These are phyloP conservation scores for Thyridium curvatum DNA, from an alignment of 2,329 filamentous ascomycete genomes.

Conservation along the genomic window DNA sequence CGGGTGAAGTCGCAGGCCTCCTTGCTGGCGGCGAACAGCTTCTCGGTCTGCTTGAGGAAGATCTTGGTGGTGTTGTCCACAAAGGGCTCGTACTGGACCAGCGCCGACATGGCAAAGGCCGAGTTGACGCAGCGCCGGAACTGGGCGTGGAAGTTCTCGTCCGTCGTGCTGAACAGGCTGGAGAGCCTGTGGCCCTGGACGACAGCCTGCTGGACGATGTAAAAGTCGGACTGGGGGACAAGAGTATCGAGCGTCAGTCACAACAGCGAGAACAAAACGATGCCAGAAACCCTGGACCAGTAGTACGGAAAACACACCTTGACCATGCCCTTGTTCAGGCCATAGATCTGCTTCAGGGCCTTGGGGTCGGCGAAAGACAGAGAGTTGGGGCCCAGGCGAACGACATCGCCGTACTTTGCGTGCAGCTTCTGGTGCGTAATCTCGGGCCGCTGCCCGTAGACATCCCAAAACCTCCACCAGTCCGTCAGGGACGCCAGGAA, in stretches of 20 bases:
- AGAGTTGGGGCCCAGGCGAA: slow-evolving; percentile 67
- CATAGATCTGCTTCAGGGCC: slow-evolving; percentile 72
- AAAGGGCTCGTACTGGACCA: slow-evolving; percentile 74
- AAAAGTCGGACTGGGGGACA: slow-evolving; percentile 62
- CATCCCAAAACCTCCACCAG: slow-evolving; percentile 69
- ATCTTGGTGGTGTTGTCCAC: slow-evolving; percentile 69
- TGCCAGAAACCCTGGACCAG: neutral
- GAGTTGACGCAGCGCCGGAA: slow-evolving; percentile 70
- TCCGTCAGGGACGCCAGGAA: slow-evolving; percentile 62
- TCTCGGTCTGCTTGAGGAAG: slow-evolving; percentile 59
- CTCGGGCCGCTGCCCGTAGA: slow-evolving; percentile 58
- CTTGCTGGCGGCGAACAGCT: slow-evolving; percentile 40
- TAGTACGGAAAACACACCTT: slow-evolving; percentile 51
- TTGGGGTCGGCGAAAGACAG: slow-evolving; percentile 69
- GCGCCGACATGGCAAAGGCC: slow-evolving; percentile 70
- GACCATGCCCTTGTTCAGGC: slow-evolving; percentile 71
- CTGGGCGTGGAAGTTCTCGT: slow-evolving; percentile 69
- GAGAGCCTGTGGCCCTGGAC: slow-evolving; percentile 61
- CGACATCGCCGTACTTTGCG: slow-evolving; percentile 64
- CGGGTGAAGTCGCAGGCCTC: slow-evolving; percentile 56
- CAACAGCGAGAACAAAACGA: neutral
- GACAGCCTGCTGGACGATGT: slow-evolving; percentile 70
- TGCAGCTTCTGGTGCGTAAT: slow-evolving; percentile 64
- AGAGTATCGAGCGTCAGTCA: neutral
- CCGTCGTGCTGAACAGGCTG: slow-evolving; percentile 70